Percentiles rank a stretch among this genome's conserved stretches.
Conservation (phyloP, 202 grass and related monocot species). For the Panicum virgatum region DNA sequence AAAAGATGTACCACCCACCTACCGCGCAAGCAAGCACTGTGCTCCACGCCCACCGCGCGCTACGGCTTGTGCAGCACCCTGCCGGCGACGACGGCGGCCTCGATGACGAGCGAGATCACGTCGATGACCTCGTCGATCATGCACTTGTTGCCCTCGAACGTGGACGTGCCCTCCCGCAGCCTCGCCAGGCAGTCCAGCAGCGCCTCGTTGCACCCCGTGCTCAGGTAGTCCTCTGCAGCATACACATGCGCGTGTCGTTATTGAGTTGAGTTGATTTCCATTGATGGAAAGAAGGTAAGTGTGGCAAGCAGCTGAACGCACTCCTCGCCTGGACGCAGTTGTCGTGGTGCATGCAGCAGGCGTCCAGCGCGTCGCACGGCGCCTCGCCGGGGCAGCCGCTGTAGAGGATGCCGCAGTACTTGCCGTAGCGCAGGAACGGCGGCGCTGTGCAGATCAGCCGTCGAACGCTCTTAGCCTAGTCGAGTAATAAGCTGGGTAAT, state of each 20-base stretch:
- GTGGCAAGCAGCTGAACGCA: not conserved
- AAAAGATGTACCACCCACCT: conserved; percentile 44
- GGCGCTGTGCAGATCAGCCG: conserved; percentile 47
- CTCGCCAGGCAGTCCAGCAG: conserved; percentile 71
- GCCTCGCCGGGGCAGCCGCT: conserved; percentile 94
- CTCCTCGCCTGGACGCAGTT: conserved; percentile 73
- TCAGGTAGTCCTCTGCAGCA: conserved; percentile 81
- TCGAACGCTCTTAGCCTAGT: not conserved
- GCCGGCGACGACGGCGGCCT: conserved; percentile 85
- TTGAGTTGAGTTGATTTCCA: too few species aligned
- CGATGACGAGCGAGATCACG: conserved; percentile 81
- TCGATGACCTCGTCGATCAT: conserved; percentile 94
- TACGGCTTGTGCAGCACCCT: conserved; percentile 90
- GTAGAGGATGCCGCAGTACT: conserved; percentile 98
- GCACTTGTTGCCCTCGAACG: conserved; percentile 89
- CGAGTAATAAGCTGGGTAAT: not conserved
- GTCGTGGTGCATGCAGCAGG: conserved; percentile 99
- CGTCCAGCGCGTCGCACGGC: conserved; percentile 90
- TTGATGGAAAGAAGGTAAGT: not conserved
- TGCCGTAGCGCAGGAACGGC: conserved; percentile 88
- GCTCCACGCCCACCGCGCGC: conserved; percentile 17
- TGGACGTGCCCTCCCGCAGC: conserved; percentile 53
- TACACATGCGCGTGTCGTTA: not conserved
- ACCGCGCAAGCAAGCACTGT: not conserved
- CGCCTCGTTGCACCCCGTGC: conserved; percentile 75